These are phyloP conservation scores for Lipomyces lipofer DNA, from an alignment of 805 yeast species.

Conservation along the genomic window DNA sequence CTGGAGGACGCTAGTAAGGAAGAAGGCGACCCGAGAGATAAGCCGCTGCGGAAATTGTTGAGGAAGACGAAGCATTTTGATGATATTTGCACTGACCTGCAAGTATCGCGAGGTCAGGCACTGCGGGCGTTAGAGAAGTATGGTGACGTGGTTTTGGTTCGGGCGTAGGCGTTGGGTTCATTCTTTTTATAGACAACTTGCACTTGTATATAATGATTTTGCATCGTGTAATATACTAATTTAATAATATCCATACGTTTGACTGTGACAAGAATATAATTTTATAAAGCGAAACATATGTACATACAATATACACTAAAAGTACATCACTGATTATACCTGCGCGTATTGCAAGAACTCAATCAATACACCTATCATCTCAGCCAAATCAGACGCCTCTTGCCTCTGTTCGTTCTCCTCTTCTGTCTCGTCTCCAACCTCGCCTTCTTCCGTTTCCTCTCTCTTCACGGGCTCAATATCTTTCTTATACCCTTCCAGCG, in stretches of 20 bases:
- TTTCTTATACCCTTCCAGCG: constrained; percentile 14
- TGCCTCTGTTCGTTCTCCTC: constrained; percentile 18
- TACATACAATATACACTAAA: too few species aligned
- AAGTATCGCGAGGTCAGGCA: constrained; percentile 31
- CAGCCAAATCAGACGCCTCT: constrained; percentile 26
- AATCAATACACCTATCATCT: constrained; percentile 26
- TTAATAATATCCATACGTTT: too few species aligned
- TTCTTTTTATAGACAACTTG: not conserved
- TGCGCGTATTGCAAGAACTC: constrained; percentile 23
- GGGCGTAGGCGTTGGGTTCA: constrained; percentile 10
- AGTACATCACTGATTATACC: too few species aligned
- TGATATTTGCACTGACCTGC: constrained; percentile 66
- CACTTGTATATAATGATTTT: too few species aligned
- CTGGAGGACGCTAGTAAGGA: constrained; percentile 35
- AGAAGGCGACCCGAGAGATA: constrained; percentile 3
- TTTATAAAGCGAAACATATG: too few species aligned
- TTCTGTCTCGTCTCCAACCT: constrained; percentile 12
- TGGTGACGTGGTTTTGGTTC: constrained; percentile 24
- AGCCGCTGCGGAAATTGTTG: constrained; percentile 1
- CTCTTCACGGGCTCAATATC: constrained; percentile 26
- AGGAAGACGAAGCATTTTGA: constrained; percentile 37
- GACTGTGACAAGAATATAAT: too few species aligned
- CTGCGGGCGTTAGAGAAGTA: constrained; percentile 9
- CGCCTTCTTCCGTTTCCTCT: constrained; percentile 10
- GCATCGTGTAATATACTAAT: too few species aligned